Conservation (phyloP, 139 green algal species). For the Desmodesmus armatus region DNA sequence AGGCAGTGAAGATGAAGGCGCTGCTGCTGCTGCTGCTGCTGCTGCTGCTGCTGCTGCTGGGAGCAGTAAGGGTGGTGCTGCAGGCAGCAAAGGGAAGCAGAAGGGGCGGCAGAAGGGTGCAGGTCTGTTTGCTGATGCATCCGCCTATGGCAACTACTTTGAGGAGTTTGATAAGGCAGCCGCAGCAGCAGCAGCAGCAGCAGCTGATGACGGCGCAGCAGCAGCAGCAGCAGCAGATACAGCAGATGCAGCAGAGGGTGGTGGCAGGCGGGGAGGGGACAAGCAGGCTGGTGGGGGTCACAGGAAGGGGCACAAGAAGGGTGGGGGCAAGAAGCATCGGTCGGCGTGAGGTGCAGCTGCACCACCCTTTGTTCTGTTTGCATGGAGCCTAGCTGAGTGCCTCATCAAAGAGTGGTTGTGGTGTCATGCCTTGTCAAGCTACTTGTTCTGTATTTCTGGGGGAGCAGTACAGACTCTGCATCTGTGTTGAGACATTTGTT, state of each 20-base stretch:
- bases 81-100: neutral
- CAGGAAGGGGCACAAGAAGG: too few species aligned
- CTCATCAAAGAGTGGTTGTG: too few species aligned
- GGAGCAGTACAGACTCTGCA: too few species aligned
- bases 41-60: neutral
- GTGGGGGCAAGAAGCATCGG: too few species aligned
- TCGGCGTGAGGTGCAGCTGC: too few species aligned
- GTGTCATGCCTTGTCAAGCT: too few species aligned
- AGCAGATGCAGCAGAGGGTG: neutral
- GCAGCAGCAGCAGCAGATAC: neutral
- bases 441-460: too few species aligned
- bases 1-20: neutral
- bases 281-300: too few species aligned
- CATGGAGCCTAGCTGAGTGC: too few species aligned
- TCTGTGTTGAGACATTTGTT: too few species aligned
- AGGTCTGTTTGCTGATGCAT: constrained; percentile 70
- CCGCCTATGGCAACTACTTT: constrained; percentile 62
- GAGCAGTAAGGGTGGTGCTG: neutral
- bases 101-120: neutral
- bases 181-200: neutral
- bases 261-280: neutral
- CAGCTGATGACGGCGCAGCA: neutral
- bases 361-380: too few species aligned
- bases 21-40: constrained; percentile 12
- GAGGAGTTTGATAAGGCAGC: constrained; percentile 21